Percentiles rank a stretch among this genome's conserved stretches.
phyloP scores from a whole-genome alignment of 2,329 filamentous ascomycete species.

The Stemphylium lycopersici region DNA sequence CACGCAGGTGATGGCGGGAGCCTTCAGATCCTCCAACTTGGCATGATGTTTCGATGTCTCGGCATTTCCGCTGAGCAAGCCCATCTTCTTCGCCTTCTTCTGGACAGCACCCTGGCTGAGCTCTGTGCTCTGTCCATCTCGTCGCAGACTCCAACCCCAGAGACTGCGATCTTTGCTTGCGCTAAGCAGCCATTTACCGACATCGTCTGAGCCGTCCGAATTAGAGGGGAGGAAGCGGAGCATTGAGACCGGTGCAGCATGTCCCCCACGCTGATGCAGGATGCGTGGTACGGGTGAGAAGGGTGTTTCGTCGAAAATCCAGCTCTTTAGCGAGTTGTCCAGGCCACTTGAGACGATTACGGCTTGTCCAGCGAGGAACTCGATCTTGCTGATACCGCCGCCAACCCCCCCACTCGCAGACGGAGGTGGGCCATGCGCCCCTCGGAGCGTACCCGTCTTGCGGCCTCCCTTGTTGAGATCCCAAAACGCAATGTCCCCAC shows the following conservation, averaged over 20 bases:
- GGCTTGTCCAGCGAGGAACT: constrained; percentile 88
- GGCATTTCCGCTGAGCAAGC: constrained; percentile 67
- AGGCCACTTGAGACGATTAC: constrained; percentile 88
- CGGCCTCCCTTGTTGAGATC: constrained; percentile 89
- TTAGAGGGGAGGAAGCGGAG: constrained; percentile 85
- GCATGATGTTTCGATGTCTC: constrained; percentile 66
- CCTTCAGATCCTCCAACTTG: constrained; percentile 76
- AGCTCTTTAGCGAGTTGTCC: constrained; percentile 93
- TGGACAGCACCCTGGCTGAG: constrained; percentile 88
- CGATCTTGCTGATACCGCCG: constrained; percentile 83
- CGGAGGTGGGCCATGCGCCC: constrained; percentile 81
- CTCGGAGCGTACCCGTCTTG: constrained; percentile 83
- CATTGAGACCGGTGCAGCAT: constrained; percentile 82
- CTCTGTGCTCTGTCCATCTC: constrained; percentile 92
- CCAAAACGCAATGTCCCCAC: constrained; percentile 93
- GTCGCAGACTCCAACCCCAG: constrained; percentile 94
- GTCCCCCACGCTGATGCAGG: constrained; percentile 84
- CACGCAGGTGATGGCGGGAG: constrained; percentile 88
- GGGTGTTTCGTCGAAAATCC: constrained; percentile 93
- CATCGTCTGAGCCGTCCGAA: constrained; percentile 85
- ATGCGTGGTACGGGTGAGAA: constrained; percentile 87
- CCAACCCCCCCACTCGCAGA: constrained; percentile 60
- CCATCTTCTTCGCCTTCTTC: constrained; percentile 86
- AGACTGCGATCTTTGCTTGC: constrained; percentile 88
- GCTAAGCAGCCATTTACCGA: constrained; percentile 93